phyloP scores from a whole-genome alignment of 2,329 filamentous ascomycete genomes.

The Falciphora oryzae region DNA sequence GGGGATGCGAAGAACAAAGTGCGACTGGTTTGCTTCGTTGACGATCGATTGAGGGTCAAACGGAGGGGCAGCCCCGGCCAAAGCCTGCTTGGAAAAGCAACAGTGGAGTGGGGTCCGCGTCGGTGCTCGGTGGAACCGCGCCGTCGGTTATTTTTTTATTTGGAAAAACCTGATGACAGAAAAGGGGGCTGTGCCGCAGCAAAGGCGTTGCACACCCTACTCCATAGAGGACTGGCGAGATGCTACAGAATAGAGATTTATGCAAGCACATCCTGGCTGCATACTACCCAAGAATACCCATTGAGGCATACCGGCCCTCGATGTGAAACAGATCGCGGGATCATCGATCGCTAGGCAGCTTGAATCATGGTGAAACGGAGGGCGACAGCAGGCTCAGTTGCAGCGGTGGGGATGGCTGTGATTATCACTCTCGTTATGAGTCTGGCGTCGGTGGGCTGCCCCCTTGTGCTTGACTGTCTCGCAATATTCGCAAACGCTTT shows the following conservation, averaged over 20 bases:
- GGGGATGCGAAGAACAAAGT: neutral
- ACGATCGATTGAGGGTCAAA: neutral
- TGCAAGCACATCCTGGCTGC: neutral
- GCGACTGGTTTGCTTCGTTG: neutral
- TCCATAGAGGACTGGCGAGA: too few relatives aligned
- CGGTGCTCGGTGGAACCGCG: neutral
- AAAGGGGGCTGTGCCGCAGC: neutral
- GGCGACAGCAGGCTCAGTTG: neutral
- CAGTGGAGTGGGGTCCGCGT: neutral
- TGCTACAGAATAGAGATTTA: neutral
- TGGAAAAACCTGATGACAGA: neutral
- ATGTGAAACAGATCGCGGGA: neutral
- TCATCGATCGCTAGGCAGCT: neutral
- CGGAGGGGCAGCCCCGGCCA: neutral
- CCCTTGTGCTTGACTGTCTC: too few relatives aligned
- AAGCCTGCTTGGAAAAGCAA: neutral
- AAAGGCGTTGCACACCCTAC: neutral
- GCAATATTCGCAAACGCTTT: neutral
- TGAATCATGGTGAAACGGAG: neutral
- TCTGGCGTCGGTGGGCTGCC: too few relatives aligned
- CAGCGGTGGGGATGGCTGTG: neutral
- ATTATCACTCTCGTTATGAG: neutral
- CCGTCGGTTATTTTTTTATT: neutral
- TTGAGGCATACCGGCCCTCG: neutral
- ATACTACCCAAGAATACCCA: neutral